Conservation (phyloP, 164 flowering plant species). For the Stephania yunnanensis region DNA sequence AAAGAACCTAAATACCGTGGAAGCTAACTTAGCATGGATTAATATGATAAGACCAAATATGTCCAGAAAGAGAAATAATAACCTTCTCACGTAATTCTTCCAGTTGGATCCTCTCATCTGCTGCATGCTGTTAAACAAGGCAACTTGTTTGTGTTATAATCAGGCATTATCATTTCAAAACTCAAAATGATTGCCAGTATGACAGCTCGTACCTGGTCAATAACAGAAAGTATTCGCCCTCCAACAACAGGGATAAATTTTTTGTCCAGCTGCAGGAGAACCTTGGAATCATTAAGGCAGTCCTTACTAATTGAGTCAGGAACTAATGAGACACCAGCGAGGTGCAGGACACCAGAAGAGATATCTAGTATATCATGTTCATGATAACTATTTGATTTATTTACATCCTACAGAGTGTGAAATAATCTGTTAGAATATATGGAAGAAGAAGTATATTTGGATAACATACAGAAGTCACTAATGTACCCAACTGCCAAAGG, state of each 20-base stretch:
- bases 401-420: constrained; percentile 30
- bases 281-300: constrained; percentile 59
- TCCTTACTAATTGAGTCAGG: constrained; percentile 64
- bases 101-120: constrained; percentile 92
- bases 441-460: neutral
- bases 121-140: constrained; percentile 82
- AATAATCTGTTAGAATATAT: neutral
- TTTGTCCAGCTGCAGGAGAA: constrained; percentile 82
- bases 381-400: constrained; percentile 15
- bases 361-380: constrained; percentile 56
- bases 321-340: constrained; percentile 60
- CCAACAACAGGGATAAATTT: constrained; percentile 83
- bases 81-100: constrained; percentile 92
- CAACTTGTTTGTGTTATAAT: neutral
- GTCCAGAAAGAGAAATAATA: constrained; percentile 5
- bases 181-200: neutral
- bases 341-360: constrained; percentile 63
- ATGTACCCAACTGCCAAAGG: constrained; percentile 33
- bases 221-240: constrained; percentile 58
- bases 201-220: constrained; percentile 68
- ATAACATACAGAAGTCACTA: constrained; percentile 8
- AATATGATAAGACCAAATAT: neutral
- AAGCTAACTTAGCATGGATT: constrained; percentile 9
- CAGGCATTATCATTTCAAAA: neutral
- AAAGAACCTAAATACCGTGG: constrained; percentile 47